Base-by-base conservation (phyloP, 805 yeast species). In the Wickerhamiella dianesei region DNA sequence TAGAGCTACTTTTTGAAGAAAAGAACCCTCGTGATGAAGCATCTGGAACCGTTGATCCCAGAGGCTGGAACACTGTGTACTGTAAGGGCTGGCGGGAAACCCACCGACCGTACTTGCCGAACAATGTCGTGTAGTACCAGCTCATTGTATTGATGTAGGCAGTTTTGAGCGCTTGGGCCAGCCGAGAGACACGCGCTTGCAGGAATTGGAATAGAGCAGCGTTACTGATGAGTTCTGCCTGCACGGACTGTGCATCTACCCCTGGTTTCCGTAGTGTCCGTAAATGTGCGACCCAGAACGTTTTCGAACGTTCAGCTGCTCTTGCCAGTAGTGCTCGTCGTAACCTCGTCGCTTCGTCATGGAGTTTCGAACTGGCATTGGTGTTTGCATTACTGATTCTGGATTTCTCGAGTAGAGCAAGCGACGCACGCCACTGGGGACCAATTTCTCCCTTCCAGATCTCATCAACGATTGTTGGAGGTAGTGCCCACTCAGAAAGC, bases 71-170 rank as follows among this genome's bases (percentile, higher is more conserved):
- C 3, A 45, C 6, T 6, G 32, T 25, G 12, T 25, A 25, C 32
- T 25, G 32, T 6, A 52, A 25, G 17, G 54, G 53, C 47, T 52
- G 57, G n/a, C 57, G 50, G 22, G 45, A 48, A 16, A 56, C 47
- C 53, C 52, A 52, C 22, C 58, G 48, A 19, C 56, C 54, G 37
- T 57, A 57, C 43, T 57, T 57, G 18, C 80, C 77, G 58, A 88
- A 89, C 54, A 82, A 75, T 48, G 81, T 74, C 48, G 73, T 70
- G 61, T 92, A 92, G 65, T 89, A 92, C 98, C 98, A 92, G 56
- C 75, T 70, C 84, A 92, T 88, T 2, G 97, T 89, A 57, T 78
- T 79, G 17, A 79, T 66, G 61, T 92, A 92, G 0, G 96, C 97
- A 56, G 74, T 74, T 46, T 78, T 72, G 37, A 92, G 70, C 57